Evolutionary conservation across 2,329 filamentous ascomycete species (phyloP).

Genomic region (Pleomassaria siparia): DNA sequence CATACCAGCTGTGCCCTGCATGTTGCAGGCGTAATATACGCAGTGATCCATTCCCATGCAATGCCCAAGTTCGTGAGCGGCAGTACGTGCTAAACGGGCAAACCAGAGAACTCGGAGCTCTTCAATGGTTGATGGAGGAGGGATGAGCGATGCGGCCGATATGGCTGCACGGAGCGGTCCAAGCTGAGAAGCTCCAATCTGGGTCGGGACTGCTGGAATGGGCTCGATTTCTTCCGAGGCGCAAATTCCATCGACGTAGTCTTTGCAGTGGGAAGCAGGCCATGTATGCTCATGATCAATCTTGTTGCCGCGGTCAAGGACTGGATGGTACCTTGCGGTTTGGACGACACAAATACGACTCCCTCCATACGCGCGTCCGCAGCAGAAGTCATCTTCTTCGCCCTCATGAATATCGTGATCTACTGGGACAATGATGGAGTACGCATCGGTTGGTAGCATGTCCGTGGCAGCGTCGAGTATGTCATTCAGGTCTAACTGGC

Average conservation of each 20-base stretch:
- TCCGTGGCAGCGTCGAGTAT: conserved; percentile 59
- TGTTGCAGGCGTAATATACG: conserved; percentile 63
- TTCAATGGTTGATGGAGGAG: conserved; percentile 11
- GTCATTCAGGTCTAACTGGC: conserved; percentile 63
- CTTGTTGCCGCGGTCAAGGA: conserved; percentile 46
- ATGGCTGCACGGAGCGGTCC: conserved; percentile 18
- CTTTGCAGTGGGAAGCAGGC: conserved; percentile 64
- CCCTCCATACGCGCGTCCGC: conserved; percentile 66
- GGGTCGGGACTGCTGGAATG: conserved; percentile 8
- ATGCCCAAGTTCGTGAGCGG: conserved; percentile 67
- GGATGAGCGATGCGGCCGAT: conserved; percentile 12
- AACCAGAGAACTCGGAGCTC: conserved; percentile 57
- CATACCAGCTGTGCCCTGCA: conserved; percentile 62
- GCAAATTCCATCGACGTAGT: conserved; percentile 50
- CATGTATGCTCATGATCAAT: conserved; percentile 58
- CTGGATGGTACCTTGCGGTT: conserved; percentile 62
- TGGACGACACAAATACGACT: conserved; percentile 65
- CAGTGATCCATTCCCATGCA: conserved; percentile 69
- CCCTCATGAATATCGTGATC: conserved; percentile 67
- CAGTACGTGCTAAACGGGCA: conserved; percentile 54
- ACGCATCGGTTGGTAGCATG: conserved; percentile 60
- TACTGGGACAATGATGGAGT: conserved; percentile 59
- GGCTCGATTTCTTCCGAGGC: conserved; percentile 25
- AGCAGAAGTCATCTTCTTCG: conserved; percentile 67
- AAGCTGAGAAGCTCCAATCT: conserved; percentile 12